phyloP scores from a whole-genome alignment of 805 yeast genomes.

The Zygoascus bituminiphila region DNA sequence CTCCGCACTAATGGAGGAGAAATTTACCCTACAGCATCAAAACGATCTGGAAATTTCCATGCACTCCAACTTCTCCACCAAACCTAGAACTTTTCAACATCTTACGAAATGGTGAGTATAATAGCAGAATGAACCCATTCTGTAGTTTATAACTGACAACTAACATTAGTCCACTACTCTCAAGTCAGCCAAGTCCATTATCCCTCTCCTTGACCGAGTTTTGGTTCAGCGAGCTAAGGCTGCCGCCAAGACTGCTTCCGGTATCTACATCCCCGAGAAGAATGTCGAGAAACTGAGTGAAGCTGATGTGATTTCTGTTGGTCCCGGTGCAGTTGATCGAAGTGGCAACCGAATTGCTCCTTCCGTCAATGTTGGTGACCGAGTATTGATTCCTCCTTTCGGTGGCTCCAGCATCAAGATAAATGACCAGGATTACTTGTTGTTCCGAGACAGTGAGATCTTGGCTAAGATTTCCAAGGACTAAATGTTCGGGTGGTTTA shows the following conservation, averaged over 20 bases:
- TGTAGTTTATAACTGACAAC: background rate
- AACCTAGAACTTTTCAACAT: background rate
- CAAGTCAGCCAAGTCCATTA: conserved; percentile 77
- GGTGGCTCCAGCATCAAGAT: conserved; percentile 89
- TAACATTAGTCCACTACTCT: conserved; percentile 30
- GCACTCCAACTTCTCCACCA: background rate
- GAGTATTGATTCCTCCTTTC: conserved; percentile 86
- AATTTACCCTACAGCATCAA: conserved; percentile 1
- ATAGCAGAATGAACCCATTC: background rate
- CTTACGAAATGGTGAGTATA: background rate
- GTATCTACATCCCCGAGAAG: conserved; percentile 91
- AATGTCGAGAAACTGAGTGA: conserved; percentile 90
- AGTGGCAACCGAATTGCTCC: conserved; percentile 68
- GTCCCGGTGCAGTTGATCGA: conserved; percentile 80
- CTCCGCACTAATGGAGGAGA: too few species aligned
- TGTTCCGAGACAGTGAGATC: conserved; percentile 91
- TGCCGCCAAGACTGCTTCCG: conserved; percentile 83
- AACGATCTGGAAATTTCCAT: conserved; percentile 1
- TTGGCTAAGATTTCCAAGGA: conserved; percentile 78
- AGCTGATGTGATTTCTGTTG: conserved; percentile 88
- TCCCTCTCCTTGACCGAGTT: conserved; percentile 92
- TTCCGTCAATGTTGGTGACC: conserved; percentile 82
- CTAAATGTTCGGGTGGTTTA: too few species aligned
- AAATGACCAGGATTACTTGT: conserved; percentile 61
- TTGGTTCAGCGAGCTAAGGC: conserved; percentile 93